These are phyloP conservation scores for Cyclotella cryptica DNA, from an alignment of 108 stramenopile species.

Conservation along the genomic window DNA sequence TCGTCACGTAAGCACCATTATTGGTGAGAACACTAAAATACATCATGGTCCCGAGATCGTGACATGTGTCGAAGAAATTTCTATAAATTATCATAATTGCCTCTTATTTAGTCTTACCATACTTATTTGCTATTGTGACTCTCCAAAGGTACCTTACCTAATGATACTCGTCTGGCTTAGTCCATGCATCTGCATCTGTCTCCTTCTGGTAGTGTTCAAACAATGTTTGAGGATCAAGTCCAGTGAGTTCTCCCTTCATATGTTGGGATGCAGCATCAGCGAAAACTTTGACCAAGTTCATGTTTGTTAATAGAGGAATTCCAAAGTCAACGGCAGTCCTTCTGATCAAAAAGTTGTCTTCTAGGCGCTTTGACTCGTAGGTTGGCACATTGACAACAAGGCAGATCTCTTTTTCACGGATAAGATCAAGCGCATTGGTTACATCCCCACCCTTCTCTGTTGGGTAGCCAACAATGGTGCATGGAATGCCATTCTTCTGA, in stretches of 20 bases:
- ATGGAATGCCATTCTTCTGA: constrained; percentile 85
- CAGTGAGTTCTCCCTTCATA: constrained; percentile 61
- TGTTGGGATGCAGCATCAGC: constrained; percentile 79
- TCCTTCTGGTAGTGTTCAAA: constrained; percentile 83
- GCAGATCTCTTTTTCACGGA: constrained; percentile 83
- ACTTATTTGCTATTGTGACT: no score
- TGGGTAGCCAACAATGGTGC: constrained; percentile 86
- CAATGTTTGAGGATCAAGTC: constrained; percentile 73
- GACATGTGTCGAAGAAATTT: no score
- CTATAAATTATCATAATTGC: no score
- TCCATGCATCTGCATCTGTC: constrained; percentile 79
- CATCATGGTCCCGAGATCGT: no score
- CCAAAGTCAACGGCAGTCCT: constrained; percentile 96
- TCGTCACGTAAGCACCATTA: no score
- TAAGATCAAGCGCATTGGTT: constrained; percentile 78
- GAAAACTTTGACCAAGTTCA: constrained; percentile 90
- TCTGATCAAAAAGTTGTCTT: constrained; percentile 94
- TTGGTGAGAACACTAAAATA: no score
- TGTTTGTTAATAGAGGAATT: constrained; percentile 94
- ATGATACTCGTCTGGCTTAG: constrained; percentile 79
- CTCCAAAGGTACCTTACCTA: constrained; percentile 15
- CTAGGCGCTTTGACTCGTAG: constrained; percentile 79
- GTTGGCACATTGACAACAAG: constrained; percentile 96
- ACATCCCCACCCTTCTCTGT: constrained; percentile 65
- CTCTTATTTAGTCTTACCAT: no score